Evolutionary conservation across 345 rosid species (phyloP), one percentile per base, ranked within the genome.

Genomic region (Acer negundo): DNA sequence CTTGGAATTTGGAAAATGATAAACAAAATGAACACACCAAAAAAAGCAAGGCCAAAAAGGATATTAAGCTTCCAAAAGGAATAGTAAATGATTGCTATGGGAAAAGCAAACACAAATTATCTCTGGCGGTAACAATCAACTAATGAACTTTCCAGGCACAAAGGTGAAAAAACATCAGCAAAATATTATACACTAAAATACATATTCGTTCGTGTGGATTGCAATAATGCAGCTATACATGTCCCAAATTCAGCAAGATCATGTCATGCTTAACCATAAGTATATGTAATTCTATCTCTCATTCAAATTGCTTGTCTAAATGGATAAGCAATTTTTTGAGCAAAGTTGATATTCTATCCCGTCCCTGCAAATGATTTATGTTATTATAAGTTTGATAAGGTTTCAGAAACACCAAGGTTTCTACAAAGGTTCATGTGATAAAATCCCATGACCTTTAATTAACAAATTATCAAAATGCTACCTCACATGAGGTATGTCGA

Each of bases 1-100:
- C 81, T 83, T 80, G 82, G 20, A 83, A 85, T 51, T 73, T 26
- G 67, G 80, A 47, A 83, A 89, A 79, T 75, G 76, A 79, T 70
- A 72, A 83, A 83, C 51, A 76, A 62, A 76, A 73, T 31, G 42
- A 61, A 15, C 28, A 4, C 17, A 44, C 46, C 1, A 17, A 17
- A 28, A 22, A 61, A 73, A 5, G 42, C 10, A 62, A n/a, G 31
- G 13, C 13, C 46, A 8, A 62, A 22, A 61, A 56, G 17, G 8
- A 13, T 44, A 15, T 23, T 44, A 62, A 58, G 23, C 24, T 22
- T 16, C 38, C 23, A 61, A 61, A 15, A 35, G 31, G 20, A 35
- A 12, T 5, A 13, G 35, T 46, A 72, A 40, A 56, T 11, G 35
- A 47, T 3, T 15, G 56, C 3, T 5, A 20, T 12, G 16, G 13